Base-by-base conservation (phyloP, 257 asterid genomes). In the Echium plantagineum region DNA sequence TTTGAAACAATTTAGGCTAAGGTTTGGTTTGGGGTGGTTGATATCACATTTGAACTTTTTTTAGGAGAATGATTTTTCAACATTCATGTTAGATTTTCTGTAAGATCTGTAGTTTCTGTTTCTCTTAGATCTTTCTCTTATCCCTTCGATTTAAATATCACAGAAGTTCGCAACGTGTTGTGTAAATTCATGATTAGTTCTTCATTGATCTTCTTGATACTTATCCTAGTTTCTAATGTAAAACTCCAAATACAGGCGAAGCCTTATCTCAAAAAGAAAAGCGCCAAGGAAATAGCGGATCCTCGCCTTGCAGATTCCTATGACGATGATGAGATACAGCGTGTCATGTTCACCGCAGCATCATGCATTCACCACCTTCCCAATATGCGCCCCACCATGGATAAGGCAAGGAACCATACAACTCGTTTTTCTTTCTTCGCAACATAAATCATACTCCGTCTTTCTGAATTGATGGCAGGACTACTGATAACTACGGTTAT, bases 341-440 rank as follows among this genome's bases (percentile, higher is more conserved):
- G 96, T 0, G 86, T 85, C 55, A 81, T 86, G 85, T 82, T 72
- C 62, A 63, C 87, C 54, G 97, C 98, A 64, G 78, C 90, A 21
- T 77, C 78, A 49, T 93, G 98, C 82, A 70, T 89, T 74, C 88
- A 93, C 65, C 97, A 93, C 74, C 75, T 81, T 59, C 89, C 97
- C 58, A 79, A 69, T 76, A 65, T 80, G 80, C 89, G 98, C 9
- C 98, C 98, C 49, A 81, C 61, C 84, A 89, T 93, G 98, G 78
- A 69, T 21, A 63, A 83, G 90, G 98, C 87, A 73, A 52, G 49
- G 17, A 42, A 42, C 10, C 6, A 56, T 56, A 56, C 19, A 8
- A 16, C 5, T 18, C 8, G 7, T 28, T 4, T 28, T 28, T 28
- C 5, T 2, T 10, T 56, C 16, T 56, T 56, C 19, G 0, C 32